Conservation (phyloP, 495 filamentous ascomycete species). For the Talaromyces proteolyticus region DNA sequence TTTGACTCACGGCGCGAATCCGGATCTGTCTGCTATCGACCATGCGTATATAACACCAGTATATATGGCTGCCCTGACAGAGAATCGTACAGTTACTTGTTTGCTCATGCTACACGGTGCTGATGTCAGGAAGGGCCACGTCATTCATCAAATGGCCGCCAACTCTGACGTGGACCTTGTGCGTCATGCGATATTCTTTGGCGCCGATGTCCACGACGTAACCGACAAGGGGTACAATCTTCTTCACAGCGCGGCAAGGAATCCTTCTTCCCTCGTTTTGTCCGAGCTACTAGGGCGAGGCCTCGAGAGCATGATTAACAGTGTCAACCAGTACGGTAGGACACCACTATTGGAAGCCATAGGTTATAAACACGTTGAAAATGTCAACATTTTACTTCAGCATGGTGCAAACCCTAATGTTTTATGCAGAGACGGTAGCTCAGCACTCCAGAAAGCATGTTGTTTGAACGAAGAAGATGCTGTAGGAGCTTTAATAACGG, state of each 20-base stretch:
- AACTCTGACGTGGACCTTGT: not conserved
- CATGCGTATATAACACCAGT: not conserved
- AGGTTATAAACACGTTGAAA: not conserved
- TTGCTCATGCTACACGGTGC: not conserved
- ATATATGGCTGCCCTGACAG: not conserved
- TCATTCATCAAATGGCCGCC: not conserved
- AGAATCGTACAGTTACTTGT: not conserved
- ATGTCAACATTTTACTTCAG: not conserved
- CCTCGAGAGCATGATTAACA: not conserved
- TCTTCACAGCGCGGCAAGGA: not conserved
- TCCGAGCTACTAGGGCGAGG: not conserved
- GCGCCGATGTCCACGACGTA: not conserved
- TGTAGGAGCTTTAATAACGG: not conserved
- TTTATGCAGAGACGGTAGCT: not conserved
- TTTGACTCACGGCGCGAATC: not conserved
- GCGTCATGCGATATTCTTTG: not conserved
- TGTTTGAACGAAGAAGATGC: not conserved
- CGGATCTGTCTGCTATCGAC: not conserved
- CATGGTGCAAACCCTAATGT: not conserved
- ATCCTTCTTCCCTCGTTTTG: not conserved
- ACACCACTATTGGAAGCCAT: constrained; percentile 1
- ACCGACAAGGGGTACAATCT: not conserved
- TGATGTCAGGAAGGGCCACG: not conserved
- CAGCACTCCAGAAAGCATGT: not conserved
- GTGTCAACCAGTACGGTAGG: not conserved